Base-by-base conservation (phyloP, 2,329 filamentous ascomycete genomes). In the Penicillium sp. region DNA sequence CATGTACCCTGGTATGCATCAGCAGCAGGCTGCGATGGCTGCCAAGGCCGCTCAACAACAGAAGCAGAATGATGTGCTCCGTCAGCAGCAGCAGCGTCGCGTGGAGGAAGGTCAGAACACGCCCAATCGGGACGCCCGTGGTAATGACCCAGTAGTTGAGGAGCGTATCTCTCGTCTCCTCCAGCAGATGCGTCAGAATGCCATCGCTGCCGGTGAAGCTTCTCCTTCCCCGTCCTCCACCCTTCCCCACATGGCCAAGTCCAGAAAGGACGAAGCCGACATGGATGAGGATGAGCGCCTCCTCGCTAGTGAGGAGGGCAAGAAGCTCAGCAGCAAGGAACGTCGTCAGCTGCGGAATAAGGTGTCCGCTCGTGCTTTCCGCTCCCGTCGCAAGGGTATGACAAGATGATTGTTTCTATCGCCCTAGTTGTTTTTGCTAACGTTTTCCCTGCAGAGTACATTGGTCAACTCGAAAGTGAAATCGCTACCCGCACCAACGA, bases 301-400 rank as follows among this genome's bases (percentile, higher is more conserved):
- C 8, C 78, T 96, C 42, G 89, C 89, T n/a, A 96, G 90, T 53
- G 93, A 98, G 65, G 92, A 96, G 74, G 93, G 92, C 64, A 98
- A 98, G 84, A 96, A 96, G 78, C 81, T 98, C n/a, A 93, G 86
- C 73, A 95, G 89, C 78, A 97, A 97, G 76, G 91, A 97, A 74
- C 86, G 93, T 53, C 86, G 93, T 59, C 93, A 97, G 72, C 81
- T 98, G n/a, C 84, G 93, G 57, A 98, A 98, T 81, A 98, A 98
- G 75, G 93, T 98, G 4, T 98, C 93, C 37, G 93, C 93, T 55
- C 89, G 93, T 60, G 92, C 92, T 44, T 98, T 98, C 83, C 87
- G 93, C 49, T 96, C 91, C n/a, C 81, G 93, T 63, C 87, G 93
- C 79, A 98, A 98, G 80, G 92, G 92, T 96, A 84, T 78, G 80